Conservation (phyloP, 306 rosid species). For the Pyrus pyrifolia region DNA sequence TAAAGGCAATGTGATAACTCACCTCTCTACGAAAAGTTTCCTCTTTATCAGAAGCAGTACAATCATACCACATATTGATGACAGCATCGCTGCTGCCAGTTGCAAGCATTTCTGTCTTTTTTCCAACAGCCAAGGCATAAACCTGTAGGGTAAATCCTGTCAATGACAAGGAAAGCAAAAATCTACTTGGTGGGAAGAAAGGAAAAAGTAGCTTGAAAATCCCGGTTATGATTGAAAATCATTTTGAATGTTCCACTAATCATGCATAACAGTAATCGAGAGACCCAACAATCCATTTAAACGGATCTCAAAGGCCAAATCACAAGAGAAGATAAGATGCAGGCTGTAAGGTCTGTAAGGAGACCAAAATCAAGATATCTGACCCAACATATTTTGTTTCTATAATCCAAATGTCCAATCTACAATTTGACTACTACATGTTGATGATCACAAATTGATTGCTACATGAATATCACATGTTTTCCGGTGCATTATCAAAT, state of each 20-base stretch:
- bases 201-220: not conserved
- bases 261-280: too few relatives aligned
- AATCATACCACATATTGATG: conserved; percentile 80
- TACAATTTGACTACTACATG: not conserved
- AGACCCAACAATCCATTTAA: not conserved
- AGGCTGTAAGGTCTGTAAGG: not conserved
- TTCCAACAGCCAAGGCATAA: conserved; percentile 87
- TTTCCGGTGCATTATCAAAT: not conserved
- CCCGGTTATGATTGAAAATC: not conserved
- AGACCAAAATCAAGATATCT: not conserved
- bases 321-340: not conserved
- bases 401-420: not conserved
- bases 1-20: not conserved
- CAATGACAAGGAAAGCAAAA: conserved; percentile 10
- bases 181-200: not conserved
- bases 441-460: not conserved
- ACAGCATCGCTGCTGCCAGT: conserved; percentile 88
- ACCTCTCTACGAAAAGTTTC: conserved; percentile 80
- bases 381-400: not conserved
- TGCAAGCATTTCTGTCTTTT: conserved; percentile 88
- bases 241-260: not conserved
- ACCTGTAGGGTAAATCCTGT: conserved; percentile 48
- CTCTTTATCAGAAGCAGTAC: conserved; percentile 80
- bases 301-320: not conserved
- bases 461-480: not conserved